A percentile compares a stretch with the other conserved stretches of the same genome.
These are phyloP conservation scores for Margaritispora aquatica DNA, from an alignment of 495 filamentous ascomycete genomes.

Conservation along the genomic window DNA sequence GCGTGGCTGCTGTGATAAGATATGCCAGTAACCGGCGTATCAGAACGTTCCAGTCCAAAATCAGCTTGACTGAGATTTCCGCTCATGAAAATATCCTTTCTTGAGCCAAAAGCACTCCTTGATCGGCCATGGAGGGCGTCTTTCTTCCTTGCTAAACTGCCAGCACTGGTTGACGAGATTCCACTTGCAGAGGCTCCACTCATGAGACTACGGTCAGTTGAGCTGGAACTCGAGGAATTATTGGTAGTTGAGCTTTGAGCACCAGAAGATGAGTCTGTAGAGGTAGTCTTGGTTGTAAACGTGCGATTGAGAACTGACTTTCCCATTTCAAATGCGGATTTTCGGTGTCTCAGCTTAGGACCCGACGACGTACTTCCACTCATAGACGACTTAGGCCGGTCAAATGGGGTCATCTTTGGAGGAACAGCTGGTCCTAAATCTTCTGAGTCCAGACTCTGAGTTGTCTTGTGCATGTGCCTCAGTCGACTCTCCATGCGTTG, in stretches of 20 bases:
- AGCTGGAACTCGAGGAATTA: slow-evolving; percentile 63
- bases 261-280: slow-evolving; percentile 66
- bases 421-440: slow-evolving; percentile 54
- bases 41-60: slow-evolving; percentile 43
- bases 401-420: slow-evolving; percentile 45
- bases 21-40: slow-evolving; percentile 68
- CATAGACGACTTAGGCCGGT: slow-evolving; percentile 45
- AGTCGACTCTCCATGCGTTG: slow-evolving; percentile 82
- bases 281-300: slow-evolving; percentile 80
- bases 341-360: slow-evolving; percentile 47
- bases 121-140: slow-evolving; percentile 32
- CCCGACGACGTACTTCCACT: slow-evolving; percentile 21
- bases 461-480: slow-evolving; percentile 62
- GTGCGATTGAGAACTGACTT: slow-evolving; percentile 63
- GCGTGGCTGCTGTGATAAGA: slow-evolving; percentile 84
- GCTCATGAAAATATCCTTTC: slow-evolving; percentile 33
- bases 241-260: slow-evolving; percentile 67
- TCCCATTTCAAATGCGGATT: slow-evolving; percentile 80
- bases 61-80: slow-evolving; percentile 18
- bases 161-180: slow-evolving; percentile 92
- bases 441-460: slow-evolving; percentile 28
- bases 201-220: slow-evolving; percentile 83
- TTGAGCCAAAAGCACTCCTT: slow-evolving; percentile 46
- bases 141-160: slow-evolving; percentile 76
- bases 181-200: slow-evolving; percentile 84